Conservation (phyloP, 305 asterid species). For the Solanum hybrid region DNA sequence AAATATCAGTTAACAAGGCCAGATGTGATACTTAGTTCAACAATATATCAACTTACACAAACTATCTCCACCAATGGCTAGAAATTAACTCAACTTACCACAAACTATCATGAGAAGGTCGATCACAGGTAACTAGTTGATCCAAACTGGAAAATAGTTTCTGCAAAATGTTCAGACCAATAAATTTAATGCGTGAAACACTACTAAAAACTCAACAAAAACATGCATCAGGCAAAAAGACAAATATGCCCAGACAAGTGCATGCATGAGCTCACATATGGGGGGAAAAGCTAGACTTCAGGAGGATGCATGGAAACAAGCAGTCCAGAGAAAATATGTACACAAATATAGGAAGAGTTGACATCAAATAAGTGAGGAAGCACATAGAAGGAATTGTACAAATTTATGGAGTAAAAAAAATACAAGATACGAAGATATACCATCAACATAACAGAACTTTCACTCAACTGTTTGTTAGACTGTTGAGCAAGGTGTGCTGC, state of each 20-base stretch:
- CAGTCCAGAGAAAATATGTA: neutral
- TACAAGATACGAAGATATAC: conserved; percentile 25
- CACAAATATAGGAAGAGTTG: neutral
- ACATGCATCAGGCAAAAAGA: neutral
- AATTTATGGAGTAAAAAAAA: neutral
- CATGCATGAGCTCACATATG: neutral
- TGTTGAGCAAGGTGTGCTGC: conserved; percentile 63
- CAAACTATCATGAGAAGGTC: conserved; percentile 52
- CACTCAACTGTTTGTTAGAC: conserved; percentile 25
- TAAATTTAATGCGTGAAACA: neutral
- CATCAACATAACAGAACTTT: conserved; percentile 56
- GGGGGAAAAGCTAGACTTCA: neutral
- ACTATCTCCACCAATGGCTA: neutral
- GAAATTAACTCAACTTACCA: conserved; percentile 49
- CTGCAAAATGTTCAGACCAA: conserved; percentile 35
- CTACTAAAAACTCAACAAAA: conserved; percentile 8
- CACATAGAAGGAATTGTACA: neutral
- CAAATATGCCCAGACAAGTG: neutral
- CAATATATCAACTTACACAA: neutral
- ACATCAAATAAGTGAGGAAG: neutral
- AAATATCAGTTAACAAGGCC: neutral
- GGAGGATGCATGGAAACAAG: neutral
- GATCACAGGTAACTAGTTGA: conserved; percentile 60
- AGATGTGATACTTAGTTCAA: neutral
- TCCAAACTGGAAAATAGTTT: conserved; percentile 70